phyloP scores from a whole-genome alignment of 208 protist species.

The Acanthamoeba lenticulata region DNA sequence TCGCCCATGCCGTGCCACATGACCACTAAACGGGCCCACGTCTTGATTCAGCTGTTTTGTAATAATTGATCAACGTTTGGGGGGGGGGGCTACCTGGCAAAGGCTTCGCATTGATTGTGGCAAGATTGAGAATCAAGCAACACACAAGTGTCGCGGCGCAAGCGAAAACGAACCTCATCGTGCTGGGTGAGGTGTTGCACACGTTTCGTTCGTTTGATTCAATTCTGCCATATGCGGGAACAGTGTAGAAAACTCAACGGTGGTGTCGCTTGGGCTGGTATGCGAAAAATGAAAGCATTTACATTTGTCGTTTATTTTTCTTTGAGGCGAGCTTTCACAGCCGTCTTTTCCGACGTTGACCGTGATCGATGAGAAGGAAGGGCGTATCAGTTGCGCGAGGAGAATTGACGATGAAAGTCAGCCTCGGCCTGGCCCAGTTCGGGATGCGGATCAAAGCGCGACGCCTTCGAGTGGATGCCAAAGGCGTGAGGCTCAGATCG shows the following conservation, averaged over 20 bases:
- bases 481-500: neutral
- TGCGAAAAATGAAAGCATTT: no score
- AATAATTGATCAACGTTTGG: no score
- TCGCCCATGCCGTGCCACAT: conserved; percentile 77
- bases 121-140: no score
- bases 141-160: no score
- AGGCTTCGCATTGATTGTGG: neutral
- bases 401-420: neutral
- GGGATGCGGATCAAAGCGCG: neutral
- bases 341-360: neutral
- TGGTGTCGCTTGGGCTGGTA: no score
- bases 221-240: no score
- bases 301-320: no score
- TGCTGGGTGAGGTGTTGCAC: no score
- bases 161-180: neutral
- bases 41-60: no score
- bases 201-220: no score
- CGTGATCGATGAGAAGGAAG: neutral
- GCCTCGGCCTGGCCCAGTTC: conserved; percentile 9
- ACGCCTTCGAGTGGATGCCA: conserved; percentile 42
- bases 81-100: neutral
- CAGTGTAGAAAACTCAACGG: no score
- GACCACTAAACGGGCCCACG: conserved; percentile 1
- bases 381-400: neutral
- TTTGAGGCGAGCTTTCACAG: no score